These are phyloP conservation scores for Piper betle DNA, from an alignment of 164 flowering plant species.

Conservation along the genomic window DNA sequence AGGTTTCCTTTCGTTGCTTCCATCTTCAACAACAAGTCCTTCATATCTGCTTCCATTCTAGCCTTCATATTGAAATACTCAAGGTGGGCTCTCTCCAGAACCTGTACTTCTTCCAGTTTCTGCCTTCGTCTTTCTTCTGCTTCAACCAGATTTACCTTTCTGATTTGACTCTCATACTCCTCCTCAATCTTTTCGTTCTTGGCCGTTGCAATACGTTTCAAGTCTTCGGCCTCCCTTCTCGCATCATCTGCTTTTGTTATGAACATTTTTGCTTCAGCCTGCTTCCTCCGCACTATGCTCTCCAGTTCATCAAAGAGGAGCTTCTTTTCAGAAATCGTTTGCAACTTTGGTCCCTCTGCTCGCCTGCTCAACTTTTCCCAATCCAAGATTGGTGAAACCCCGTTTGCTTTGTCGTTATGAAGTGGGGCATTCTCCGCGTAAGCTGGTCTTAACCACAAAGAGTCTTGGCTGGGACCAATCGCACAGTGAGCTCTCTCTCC, in stretches of 20 bases:
- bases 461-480: slow-evolving; percentile 13
- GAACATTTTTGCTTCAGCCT: slow-evolving; percentile 85
- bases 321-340: slow-evolving; percentile 19
- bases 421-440: slow-evolving; percentile 11
- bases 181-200: slow-evolving; percentile 75
- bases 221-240: slow-evolving; percentile 76
- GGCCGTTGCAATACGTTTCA: slow-evolving; percentile 54
- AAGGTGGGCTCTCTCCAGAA: slow-evolving; percentile 47
- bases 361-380: slow-evolving; percentile 12
- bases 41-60: slow-evolving; percentile 82
- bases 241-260: slow-evolving; percentile 83
- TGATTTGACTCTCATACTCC: slow-evolving; percentile 43
- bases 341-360: slow-evolving; percentile 14
- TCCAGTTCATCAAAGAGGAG: slow-evolving; percentile 60
- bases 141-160: slow-evolving; percentile 51
- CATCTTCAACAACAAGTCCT: slow-evolving; percentile 67
- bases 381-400: slow-evolving; percentile 11
- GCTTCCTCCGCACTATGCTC: slow-evolving; percentile 71
- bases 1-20: slow-evolving; percentile 67
- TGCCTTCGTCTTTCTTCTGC: slow-evolving; percentile 68
- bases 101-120: slow-evolving; percentile 66
- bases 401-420: slow-evolving; percentile 8
- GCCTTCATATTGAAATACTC: slow-evolving; percentile 69
- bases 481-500: slow-evolving; percentile 11
- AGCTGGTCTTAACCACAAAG: slow-evolving; percentile 10